These are phyloP conservation scores for Chytriomyces confervae DNA, from an alignment of 192 early-diverging fungal genomes.

Conservation along the genomic window DNA sequence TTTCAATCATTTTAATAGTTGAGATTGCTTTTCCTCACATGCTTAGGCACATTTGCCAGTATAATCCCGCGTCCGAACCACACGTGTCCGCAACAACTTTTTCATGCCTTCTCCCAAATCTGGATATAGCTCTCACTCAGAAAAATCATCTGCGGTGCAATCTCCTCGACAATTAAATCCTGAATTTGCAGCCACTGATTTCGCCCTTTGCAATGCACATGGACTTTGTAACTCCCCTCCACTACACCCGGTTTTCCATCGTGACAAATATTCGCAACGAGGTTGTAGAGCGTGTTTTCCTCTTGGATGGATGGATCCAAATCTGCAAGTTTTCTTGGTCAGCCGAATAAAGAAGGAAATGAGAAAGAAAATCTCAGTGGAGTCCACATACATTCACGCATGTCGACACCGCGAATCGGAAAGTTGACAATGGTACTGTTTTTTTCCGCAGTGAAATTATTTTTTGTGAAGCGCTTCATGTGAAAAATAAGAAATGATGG, in stretches of 20 bases:
- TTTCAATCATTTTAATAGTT: too few relatives aligned
- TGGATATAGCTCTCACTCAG: constrained; percentile 91
- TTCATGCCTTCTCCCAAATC: constrained; percentile 54
- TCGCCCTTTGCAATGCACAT: constrained; percentile 74
- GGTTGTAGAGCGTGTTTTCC: constrained; percentile 68
- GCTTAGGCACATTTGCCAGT: too few relatives aligned
- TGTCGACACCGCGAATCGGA: constrained; percentile 83
- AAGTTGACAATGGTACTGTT: constrained; percentile 98
- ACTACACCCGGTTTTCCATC: constrained; percentile 74
- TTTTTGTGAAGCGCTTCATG: constrained; percentile 88
- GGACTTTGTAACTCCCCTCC: constrained; percentile 81
- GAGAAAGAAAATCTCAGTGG: background rate
- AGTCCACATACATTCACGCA: constrained; percentile 74
- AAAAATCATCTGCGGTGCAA: constrained; percentile 94
- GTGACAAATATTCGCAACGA: constrained; percentile 92
- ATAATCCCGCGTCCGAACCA: too few relatives aligned
- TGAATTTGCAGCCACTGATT: constrained; percentile 96
- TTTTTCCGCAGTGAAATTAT: constrained; percentile 83
- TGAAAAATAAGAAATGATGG: constrained; percentile 90
- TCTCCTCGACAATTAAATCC: constrained; percentile 90
- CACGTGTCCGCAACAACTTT: constrained; percentile 18
- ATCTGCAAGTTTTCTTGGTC: background rate
- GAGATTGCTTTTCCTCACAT: too few relatives aligned
- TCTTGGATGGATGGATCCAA: constrained; percentile 27
- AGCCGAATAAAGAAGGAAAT: background rate